phyloP scores from a whole-genome alignment of 2,329 filamentous ascomycete species.

The Botryotinia convoluta region DNA sequence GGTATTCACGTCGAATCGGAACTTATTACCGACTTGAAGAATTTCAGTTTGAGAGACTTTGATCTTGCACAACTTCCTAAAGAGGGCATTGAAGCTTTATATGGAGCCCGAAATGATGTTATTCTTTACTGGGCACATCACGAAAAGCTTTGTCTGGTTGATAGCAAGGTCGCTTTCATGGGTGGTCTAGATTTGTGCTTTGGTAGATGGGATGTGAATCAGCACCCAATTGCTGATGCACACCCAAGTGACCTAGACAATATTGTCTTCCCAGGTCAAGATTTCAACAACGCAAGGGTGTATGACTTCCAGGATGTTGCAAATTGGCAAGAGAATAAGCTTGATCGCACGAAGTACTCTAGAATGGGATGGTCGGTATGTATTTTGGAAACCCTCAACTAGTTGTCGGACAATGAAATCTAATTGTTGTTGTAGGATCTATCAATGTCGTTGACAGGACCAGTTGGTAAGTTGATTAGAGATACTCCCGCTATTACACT shows the following conservation, averaged over 20 bases:
- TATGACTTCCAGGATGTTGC: constrained; percentile 75
- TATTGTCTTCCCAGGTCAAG: constrained; percentile 83
- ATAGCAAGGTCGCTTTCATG: constrained; percentile 83
- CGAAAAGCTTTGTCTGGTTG: constrained; percentile 83
- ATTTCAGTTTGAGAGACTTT: constrained; percentile 51
- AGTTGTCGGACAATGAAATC: not conserved
- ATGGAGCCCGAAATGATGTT: constrained; percentile 76
- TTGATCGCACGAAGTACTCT: constrained; percentile 74
- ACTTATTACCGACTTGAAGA: constrained; percentile 60
- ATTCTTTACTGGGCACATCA: constrained; percentile 93
- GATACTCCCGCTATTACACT: not conserved
- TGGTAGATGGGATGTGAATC: constrained; percentile 83
- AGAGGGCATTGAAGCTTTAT: constrained; percentile 74
- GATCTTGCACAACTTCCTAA: constrained; percentile 62
- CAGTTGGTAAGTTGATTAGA: constrained; percentile 11
- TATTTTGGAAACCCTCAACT: not conserved
- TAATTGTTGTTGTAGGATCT: constrained; percentile 53
- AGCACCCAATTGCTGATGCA: constrained; percentile 72
- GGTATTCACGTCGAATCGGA: constrained; percentile 65
- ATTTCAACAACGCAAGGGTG: constrained; percentile 86
- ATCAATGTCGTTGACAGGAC: constrained; percentile 71
- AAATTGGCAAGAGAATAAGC: constrained; percentile 81
- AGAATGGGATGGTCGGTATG: constrained; percentile 80
- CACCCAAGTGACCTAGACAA: constrained; percentile 74
- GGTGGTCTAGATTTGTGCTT: constrained; percentile 86